These are phyloP conservation scores for Debaryomycetaceae sp. DNA, from an alignment of 1,139 yeast genomes.

Conservation along the genomic window DNA sequence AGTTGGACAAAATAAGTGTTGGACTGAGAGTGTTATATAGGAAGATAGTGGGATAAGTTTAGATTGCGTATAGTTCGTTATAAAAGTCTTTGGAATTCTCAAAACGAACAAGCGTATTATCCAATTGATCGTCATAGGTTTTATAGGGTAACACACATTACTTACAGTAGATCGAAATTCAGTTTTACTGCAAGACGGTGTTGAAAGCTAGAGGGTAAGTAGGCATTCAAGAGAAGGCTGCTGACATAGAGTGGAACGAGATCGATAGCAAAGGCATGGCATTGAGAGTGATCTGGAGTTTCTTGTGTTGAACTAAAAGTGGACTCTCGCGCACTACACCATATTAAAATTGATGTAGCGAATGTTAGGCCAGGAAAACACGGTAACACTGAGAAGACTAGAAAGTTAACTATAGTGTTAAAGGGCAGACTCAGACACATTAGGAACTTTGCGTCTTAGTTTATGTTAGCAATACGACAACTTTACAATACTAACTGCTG, in stretches of 20 bases:
- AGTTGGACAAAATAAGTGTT: not conserved
- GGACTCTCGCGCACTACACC: not conserved
- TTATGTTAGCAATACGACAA: not conserved
- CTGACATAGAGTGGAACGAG: not conserved
- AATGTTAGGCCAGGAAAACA: no score
- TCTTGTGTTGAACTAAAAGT: not conserved
- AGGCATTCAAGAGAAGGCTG: not conserved
- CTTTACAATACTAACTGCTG: not conserved
- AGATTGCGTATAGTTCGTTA: not conserved
- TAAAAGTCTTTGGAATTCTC: not conserved
- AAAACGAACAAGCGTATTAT: not conserved
- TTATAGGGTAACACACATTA: not conserved
- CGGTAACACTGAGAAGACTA: no score
- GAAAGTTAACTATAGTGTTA: no score
- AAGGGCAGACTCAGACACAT: no score
- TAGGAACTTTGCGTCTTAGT: not conserved
- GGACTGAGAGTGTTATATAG: not conserved
- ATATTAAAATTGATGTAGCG: no score
- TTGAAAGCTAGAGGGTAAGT: not conserved
- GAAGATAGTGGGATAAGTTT: not conserved
- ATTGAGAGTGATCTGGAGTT: no score
- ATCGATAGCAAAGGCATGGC: no score
- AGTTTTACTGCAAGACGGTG: not conserved
- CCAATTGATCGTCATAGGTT: not conserved
- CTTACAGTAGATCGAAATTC: not conserved